Evolutionary conservation across 2,329 filamentous ascomycete genomes (phyloP).

Genomic region (Sclerotinia sclerotiorum): DNA sequence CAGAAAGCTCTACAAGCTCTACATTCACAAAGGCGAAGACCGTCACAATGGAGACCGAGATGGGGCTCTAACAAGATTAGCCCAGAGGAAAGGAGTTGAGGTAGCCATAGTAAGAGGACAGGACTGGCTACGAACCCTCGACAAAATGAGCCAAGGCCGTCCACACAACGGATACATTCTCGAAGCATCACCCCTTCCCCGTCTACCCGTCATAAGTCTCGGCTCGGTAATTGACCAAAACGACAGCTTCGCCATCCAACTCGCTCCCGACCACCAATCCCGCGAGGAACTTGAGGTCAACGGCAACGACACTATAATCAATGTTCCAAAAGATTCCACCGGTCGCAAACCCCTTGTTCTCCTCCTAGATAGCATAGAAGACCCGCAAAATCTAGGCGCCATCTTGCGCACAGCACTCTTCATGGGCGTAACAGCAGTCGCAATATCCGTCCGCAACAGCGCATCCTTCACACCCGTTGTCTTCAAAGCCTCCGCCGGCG

Average conservation of each 20-base stretch:
- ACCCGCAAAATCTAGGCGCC: conserved; percentile 87
- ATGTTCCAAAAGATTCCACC: conserved; percentile 30
- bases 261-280: conserved; percentile 66
- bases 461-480: conserved; percentile 74
- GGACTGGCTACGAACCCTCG: conserved; percentile 66
- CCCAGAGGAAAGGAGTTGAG: conserved; percentile 50
- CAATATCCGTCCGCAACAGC: conserved; percentile 70
- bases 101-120: conserved; percentile 57
- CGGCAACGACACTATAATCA: conserved; percentile 58
- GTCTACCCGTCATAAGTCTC: conserved; percentile 63
- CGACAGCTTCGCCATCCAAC: conserved; percentile 52
- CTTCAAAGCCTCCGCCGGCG: conserved; percentile 85
- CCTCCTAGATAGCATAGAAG: conserved; percentile 72
- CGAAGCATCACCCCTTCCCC: conserved; percentile 80
- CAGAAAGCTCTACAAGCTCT: conserved; percentile 80
- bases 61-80: conserved; percentile 47
- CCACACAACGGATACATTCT: conserved; percentile 90
- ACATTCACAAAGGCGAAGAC: conserved; percentile 65
- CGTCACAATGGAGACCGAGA: conserved; percentile 52
- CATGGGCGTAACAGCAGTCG: conserved; percentile 83
- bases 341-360: conserved; percentile 68
- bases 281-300: conserved; percentile 74
- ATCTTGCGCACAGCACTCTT: conserved; percentile 88
- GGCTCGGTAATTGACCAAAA: conserved; percentile 34
- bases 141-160: conserved; percentile 78